Base-by-base conservation (phyloP, 805 yeast species). In the Metschnikowia baotianmanensis region DNA sequence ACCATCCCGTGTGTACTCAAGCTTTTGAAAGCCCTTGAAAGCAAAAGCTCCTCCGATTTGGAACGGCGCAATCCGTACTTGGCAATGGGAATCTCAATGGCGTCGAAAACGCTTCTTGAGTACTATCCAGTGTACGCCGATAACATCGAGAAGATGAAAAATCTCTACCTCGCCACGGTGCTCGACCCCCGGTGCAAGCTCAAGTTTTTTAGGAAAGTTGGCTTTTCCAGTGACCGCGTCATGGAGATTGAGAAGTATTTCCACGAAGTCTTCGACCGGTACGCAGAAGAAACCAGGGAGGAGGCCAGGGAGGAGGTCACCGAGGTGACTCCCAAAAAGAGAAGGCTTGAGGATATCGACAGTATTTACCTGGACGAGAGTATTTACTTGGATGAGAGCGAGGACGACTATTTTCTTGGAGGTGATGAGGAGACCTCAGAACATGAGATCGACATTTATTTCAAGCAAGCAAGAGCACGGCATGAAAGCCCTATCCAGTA, bases 131-230 rank as follows among this genome's bases (percentile, higher is more conserved):
- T 37, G 8, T 16, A 10, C 13, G 31, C 25, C 9, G 41, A 37
- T 12, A 12, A 19, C 13, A 38, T 38, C 20, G 21, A 31, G 27
- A 28, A 30, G 15, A 25, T 31, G 31, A 38, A 38, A 20, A 15
- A 21, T 15, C 35, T 31, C 21, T 38, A 22, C 26, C 31, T 38
- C 34, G 35, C 33, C 20, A 26, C 22, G 8, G 41, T 38, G 25
- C 41, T 38, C 20, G 41, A 38, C 19, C 36, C 41, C 3, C 31
- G 31, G 8, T 38, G 20, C 28, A 38, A 38, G 34, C 27, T 31
- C 9, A 9, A 20, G 11, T n/a, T 31, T 13, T 31, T 31, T 15
- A 17, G 26, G 16, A 8, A 18, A 18, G 26, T 26, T 15, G 41
- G 36, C 4, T 31, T 31, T 18, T 11, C 41, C 12, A 22, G 8